phyloP scores from a whole-genome alignment of 192 early-diverging fungal genomes.

The Coemansia sp. region DNA sequence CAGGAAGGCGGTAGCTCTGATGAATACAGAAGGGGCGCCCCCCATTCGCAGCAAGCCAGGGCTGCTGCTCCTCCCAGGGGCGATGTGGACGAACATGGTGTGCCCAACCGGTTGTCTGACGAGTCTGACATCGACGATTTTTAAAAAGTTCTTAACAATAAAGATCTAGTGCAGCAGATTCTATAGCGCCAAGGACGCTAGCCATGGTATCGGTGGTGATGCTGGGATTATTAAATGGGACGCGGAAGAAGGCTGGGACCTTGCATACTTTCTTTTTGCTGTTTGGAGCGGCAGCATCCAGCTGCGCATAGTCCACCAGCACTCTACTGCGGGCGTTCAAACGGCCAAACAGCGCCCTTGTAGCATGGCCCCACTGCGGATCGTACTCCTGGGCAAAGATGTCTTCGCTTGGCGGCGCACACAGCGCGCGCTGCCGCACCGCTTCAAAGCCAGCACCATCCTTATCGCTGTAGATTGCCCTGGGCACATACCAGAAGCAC shows the following conservation, averaged over 20 bases:
- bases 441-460: background rate
- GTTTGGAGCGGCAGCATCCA: slow-evolving; percentile 6
- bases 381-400: background rate
- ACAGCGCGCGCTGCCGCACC: background rate
- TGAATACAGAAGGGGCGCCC: background rate
- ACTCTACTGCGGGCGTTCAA: slow-evolving; percentile 59
- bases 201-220: slow-evolving; percentile 57
- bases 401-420: background rate
- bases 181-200: slow-evolving; percentile 61
- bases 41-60: background rate
- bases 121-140: slow-evolving; percentile 43
- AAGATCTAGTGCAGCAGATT: slow-evolving; percentile 34
- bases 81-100: slow-evolving; percentile 23
- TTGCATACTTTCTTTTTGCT: background rate
- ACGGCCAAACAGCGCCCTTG: slow-evolving; percentile 35
- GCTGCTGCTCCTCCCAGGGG: background rate
- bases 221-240: slow-evolving; percentile 69
- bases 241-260: slow-evolving; percentile 71
- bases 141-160: slow-evolving; percentile 2
- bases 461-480: background rate
- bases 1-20: background rate
- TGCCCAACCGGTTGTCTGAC: slow-evolving; percentile 31
- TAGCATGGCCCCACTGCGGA: slow-evolving; percentile 28
- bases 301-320: slow-evolving; percentile 73
- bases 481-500: slow-evolving; percentile 79